These are phyloP conservation scores for Singerocomus rubriflavus DNA, from an alignment of 1,284 basidiomycete species.

Conservation along the genomic window DNA sequence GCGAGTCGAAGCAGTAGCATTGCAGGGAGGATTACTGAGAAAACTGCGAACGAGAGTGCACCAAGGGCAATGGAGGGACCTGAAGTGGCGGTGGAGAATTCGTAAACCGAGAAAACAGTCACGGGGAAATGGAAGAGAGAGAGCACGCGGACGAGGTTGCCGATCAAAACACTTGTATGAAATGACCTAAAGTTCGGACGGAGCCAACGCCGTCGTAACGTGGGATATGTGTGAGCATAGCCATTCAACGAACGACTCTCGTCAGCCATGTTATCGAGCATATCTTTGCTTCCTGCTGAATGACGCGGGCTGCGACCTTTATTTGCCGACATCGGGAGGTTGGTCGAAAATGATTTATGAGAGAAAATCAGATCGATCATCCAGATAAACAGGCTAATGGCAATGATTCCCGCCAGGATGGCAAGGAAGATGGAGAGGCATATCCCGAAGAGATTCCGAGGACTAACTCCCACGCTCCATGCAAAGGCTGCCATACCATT, in stretches of 20 bases:
- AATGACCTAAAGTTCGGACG: conserved; percentile 68
- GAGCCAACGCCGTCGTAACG: conserved; percentile 47
- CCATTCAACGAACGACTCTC: conserved; percentile 56
- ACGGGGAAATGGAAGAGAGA: conserved; percentile 93
- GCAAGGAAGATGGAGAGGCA: conserved; percentile 82
- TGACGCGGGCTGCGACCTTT: conserved; percentile 53
- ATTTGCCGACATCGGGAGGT: conserved; percentile 27
- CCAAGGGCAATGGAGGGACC: conserved; percentile 64
- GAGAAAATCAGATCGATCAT: conserved; percentile 57
- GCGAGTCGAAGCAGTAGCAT: conserved; percentile 75
- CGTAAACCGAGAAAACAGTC: conserved; percentile 85
- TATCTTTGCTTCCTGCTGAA: conserved; percentile 52
- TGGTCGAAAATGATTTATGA: conserved; percentile 26
- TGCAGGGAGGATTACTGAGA: conserved; percentile 78
- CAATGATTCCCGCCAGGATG: conserved; percentile 71
- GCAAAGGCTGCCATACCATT: conserved; percentile 68
- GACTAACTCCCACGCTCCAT: conserved; percentile 70
- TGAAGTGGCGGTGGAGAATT: conserved; percentile 31
- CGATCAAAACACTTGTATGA: conserved; percentile 75
- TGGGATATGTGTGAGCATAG: conserved; percentile 28
- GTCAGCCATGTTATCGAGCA: conserved; percentile 45
- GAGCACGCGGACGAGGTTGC: conserved; percentile 88
- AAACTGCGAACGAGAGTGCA: conserved; percentile 70
- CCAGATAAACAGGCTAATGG: conserved; percentile 73
- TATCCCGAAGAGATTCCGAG: conserved; percentile 81